Base-by-base conservation (phyloP, 257 asterid genomes). In the Voacanga thouarsii region DNA sequence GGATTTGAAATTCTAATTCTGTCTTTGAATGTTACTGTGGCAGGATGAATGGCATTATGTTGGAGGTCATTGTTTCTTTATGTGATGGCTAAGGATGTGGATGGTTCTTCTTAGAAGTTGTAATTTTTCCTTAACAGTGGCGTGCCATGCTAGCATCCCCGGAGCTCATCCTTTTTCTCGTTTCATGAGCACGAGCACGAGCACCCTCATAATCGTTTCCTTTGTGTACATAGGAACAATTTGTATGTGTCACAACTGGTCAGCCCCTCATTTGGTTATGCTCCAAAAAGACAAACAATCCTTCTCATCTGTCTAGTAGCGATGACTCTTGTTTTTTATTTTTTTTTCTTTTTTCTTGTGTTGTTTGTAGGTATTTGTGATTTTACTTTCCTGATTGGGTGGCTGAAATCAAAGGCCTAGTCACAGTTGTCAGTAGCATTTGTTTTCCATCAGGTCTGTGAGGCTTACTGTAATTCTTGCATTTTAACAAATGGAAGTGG, bases 181-280 rank as follows among this genome's bases (percentile, higher is more conserved):
- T 7, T 5, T 71, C 43, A 45, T 72, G 47, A 26, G 59, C 39
- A n/a, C 26, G 47, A 26, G 59, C 39, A n/a, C 26, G 11, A 19
- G 26, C 6, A 33, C 9, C 21, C 41, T 11, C 14, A 12, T 21
- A 14, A 43, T 43, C 18, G 12, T 63, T 73, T 65, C 47, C 67
- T 74, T 53, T 23, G 26, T 55, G 79, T 74, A 64, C 74, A 74
- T 80, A 67, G 39, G 51, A 76, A 55, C 71, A 9, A 12, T 33
- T 53, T 23, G 55, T 56, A 15, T 26, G 70, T 65, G 12, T 28
- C 30, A 56, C 66, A 37, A 57, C 19, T 23, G 77, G 51, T 37
- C 39, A 19, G 23, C 10, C 7, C 72, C 44, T 39, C 19, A 4
- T 67, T 24, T 51, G 50, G 68, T 7, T 55, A 16, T 67, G 47